phyloP scores from a whole-genome alignment of 2,329 filamentous ascomycete genomes.

The Colletotrichum phormii region DNA sequence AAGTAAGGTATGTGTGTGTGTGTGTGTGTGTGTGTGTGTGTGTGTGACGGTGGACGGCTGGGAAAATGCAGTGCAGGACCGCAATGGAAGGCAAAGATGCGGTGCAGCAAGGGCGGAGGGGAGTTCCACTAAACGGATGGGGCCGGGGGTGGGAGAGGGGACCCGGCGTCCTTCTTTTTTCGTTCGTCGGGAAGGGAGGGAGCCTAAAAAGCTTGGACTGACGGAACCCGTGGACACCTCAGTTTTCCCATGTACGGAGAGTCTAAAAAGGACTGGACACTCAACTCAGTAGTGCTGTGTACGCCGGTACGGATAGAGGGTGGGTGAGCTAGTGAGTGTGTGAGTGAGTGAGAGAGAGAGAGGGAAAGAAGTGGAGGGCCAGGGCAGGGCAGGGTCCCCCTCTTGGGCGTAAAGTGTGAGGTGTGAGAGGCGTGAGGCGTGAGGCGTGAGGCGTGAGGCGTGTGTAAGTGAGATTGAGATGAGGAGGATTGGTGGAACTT shows the following conservation, averaged over 20 bases:
- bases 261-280: not conserved
- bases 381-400: not conserved
- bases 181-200: constrained; percentile 22
- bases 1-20: not conserved
- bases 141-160: constrained; percentile 33
- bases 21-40: not conserved
- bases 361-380: not conserved
- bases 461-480: constrained; percentile 3
- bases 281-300: no score
- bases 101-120: constrained; percentile 27
- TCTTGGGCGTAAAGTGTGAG: not conserved
- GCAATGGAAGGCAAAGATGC: not conserved
- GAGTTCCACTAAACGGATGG: constrained; percentile 32
- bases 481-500: constrained; percentile 7
- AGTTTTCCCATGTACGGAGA: not conserved
- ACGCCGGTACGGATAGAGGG: no score
- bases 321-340: not conserved
- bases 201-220: constrained; percentile 33
- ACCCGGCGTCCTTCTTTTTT: constrained; percentile 16
- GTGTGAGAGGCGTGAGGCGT: not conserved
- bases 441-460: no score
- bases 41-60: not conserved
- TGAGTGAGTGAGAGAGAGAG: not conserved
- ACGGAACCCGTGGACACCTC: constrained; percentile 28
- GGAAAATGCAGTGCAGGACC: not conserved